These are phyloP conservation scores for Podaxis rugospora DNA, from an alignment of 768 basidiomycete genomes.

Conservation along the genomic window DNA sequence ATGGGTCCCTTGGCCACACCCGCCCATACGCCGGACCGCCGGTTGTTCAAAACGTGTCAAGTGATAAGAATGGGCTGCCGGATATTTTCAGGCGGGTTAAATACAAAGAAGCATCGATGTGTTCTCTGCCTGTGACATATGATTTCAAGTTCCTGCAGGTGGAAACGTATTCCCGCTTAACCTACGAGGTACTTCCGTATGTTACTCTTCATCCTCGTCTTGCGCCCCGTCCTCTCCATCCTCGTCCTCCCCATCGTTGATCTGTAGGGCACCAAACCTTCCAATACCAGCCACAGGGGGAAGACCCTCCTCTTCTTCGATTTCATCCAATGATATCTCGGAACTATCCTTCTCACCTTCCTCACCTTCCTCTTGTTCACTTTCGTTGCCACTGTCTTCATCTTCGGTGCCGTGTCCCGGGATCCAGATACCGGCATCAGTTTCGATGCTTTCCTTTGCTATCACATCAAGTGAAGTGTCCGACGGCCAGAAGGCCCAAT, in stretches of 20 bases:
- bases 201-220: constrained; percentile 13
- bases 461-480: constrained; percentile 26
- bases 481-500: constrained; percentile 87
- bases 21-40: constrained; percentile 1
- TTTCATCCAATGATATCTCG: no score
- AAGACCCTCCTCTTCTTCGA: no score
- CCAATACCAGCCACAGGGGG: constrained; percentile 18
- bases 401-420: constrained; percentile 26
- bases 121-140: no score
- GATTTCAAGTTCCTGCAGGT: no score
- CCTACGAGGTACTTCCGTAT: neutral
- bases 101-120: neutral
- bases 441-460: constrained; percentile 19
- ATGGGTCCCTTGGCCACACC: neutral
- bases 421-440: constrained; percentile 57
- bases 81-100: neutral
- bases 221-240: constrained; percentile 20
- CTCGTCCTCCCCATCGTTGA: constrained; percentile 21
- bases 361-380: constrained; percentile 20
- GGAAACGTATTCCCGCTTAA: neutral
- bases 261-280: constrained; percentile 38
- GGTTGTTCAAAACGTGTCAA: constrained; percentile 1
- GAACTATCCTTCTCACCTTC: constrained; percentile 21
- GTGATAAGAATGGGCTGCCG: neutral
- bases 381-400: constrained; percentile 19